Evolutionary conservation across 208 protist species (phyloP).

Genomic region (Trypanosoma melophagium): DNA sequence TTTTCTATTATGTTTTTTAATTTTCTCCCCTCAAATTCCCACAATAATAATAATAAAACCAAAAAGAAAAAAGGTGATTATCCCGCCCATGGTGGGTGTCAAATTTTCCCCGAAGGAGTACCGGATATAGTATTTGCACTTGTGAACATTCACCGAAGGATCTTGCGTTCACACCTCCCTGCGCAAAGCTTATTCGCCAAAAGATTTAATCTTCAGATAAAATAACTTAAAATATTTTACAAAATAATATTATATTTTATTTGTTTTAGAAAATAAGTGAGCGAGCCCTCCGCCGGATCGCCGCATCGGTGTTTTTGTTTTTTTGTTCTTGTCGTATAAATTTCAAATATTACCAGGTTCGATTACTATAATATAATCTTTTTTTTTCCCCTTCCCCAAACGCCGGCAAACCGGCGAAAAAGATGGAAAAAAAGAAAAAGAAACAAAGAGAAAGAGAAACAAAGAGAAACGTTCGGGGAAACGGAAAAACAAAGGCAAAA

Average conservation of each 20-base stretch:
- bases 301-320: too few relatives aligned
- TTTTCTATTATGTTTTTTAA: too few relatives aligned
- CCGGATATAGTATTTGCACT: conserved; percentile 30
- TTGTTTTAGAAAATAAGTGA: background rate
- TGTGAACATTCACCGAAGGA: conserved; percentile 90
- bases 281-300: too few relatives aligned
- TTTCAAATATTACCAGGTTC: too few relatives aligned
- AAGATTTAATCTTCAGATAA: conserved; percentile 8
- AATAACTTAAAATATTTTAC: background rate
- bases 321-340: too few relatives aligned
- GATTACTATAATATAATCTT: too few relatives aligned
- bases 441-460: background rate
- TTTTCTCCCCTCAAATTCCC: too few relatives aligned
- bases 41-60: conserved; percentile 6
- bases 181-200: conserved; percentile 68
- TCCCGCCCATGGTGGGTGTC: conserved; percentile 25
- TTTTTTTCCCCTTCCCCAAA: too few relatives aligned
- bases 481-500: background rate
- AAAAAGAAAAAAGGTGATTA: background rate
- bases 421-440: background rate
- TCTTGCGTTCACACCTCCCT: conserved; percentile 91
- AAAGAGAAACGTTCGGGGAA: background rate
- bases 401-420: too few relatives aligned
- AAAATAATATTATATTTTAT: conserved; percentile 3
- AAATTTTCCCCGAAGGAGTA: conserved; percentile 35